A percentile compares a stretch with the other conserved stretches of the same genome.
Evolutionary conservation across 164 flowering plant genomes (phyloP).

Genomic region (Magnolia changhungtana): DNA sequence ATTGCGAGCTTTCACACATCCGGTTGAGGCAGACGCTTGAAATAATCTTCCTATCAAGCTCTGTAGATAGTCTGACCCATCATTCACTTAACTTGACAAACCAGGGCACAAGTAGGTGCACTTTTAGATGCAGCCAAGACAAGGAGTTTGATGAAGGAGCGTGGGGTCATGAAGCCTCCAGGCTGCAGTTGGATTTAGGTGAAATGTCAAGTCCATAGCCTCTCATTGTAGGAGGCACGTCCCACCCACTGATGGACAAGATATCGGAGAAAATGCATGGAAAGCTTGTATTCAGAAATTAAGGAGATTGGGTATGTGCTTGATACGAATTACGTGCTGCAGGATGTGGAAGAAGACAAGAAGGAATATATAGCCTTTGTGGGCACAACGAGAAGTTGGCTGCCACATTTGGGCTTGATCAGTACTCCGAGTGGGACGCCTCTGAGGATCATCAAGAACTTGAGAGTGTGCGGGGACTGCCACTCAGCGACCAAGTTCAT

Average conservation of each 20-base stretch:
- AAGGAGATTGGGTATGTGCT: too few relatives aligned
- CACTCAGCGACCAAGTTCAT: too few relatives aligned
- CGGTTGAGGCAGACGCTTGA: too few relatives aligned
- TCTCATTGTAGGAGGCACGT: conserved; percentile 31
- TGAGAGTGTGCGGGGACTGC: too few relatives aligned
- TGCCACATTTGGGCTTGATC: conserved; percentile 37
- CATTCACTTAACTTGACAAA: too few relatives aligned
- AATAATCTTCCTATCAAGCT: too few relatives aligned
- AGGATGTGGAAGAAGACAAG: too few relatives aligned
- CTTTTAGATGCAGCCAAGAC: conserved; percentile 28
- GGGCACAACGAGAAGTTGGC: conserved; percentile 46
- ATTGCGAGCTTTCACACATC: too few relatives aligned
- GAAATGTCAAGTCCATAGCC: conserved; percentile 23
- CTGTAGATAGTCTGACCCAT: too few relatives aligned
- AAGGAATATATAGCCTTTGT: conserved; percentile 29
- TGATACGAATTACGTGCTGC: too few relatives aligned
- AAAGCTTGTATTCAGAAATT: conserved; percentile 18
- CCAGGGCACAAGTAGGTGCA: too few relatives aligned
- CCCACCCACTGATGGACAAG: conserved; percentile 27
- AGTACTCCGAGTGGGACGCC: conserved; percentile 25
- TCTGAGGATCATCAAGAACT: conserved; percentile 33
- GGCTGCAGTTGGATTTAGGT: conserved; percentile 46
- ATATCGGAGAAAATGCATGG: conserved; percentile 20
- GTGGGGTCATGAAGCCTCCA: conserved; percentile 34
- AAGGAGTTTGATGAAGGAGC: conserved; percentile 30